Evolutionary conservation across 2,329 filamentous ascomycete genomes (phyloP).

Genomic region (Teratosphaeria epicoccoides): DNA sequence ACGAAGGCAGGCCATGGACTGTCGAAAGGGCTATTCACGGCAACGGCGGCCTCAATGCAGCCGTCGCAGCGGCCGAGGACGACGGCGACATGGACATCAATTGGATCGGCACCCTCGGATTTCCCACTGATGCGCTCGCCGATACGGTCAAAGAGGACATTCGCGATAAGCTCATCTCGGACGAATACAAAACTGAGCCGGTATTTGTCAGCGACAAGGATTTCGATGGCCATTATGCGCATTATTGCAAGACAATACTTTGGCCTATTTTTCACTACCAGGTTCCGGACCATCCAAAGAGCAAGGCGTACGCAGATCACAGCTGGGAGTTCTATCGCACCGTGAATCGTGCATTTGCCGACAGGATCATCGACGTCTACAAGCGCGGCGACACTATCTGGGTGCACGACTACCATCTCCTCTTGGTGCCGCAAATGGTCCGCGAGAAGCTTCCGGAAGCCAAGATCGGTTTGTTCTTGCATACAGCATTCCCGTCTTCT

Average conservation of each 20-base stretch:
- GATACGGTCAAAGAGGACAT: constrained; percentile 73
- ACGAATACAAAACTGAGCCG: constrained; percentile 58
- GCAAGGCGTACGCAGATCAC: constrained; percentile 94
- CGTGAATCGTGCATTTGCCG: constrained; percentile 85
- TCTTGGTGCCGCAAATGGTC: constrained; percentile 81
- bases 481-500: constrained; percentile 90
- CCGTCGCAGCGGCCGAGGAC: constrained; percentile 50
- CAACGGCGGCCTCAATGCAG: constrained; percentile 85
- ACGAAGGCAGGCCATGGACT: constrained; percentile 70
- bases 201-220: constrained; percentile 86
- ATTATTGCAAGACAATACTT: constrained; percentile 95
- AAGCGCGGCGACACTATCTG: constrained; percentile 88
- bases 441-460: constrained; percentile 84
- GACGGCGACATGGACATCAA: constrained; percentile 63
- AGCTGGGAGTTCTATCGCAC: constrained; percentile 77
- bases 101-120: constrained; percentile 89
- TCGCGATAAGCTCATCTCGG: constrained; percentile 65
- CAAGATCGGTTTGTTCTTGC: constrained; percentile 91
- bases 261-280: constrained; percentile 99
- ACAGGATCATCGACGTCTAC: constrained; percentile 82
- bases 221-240: constrained; percentile 86
- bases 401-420: constrained; percentile 91
- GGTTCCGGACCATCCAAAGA: constrained; percentile 94
- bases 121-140: constrained; percentile 79
- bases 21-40: constrained; percentile 80